These are phyloP conservation scores for Claviceps lovelessii DNA, from an alignment of 2,329 filamentous ascomycete genomes.

Conservation along the genomic window DNA sequence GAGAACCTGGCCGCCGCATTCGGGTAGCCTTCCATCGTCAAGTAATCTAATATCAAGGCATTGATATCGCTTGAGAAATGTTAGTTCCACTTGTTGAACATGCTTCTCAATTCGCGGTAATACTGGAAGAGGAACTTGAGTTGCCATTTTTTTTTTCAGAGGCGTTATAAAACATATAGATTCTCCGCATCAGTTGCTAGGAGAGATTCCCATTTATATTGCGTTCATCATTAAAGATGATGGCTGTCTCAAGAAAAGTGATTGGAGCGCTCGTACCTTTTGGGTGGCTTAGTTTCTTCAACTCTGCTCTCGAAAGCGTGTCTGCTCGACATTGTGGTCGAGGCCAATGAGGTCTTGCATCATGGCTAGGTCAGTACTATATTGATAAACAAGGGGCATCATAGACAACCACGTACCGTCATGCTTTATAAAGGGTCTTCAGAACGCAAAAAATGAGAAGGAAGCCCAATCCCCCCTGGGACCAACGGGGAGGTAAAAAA, in stretches of 20 bases:
- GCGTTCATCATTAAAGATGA: constrained; percentile 55
- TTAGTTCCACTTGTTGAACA: constrained; percentile 12
- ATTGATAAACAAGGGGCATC: no score
- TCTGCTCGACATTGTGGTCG: constrained; percentile 44
- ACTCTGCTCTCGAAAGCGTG: constrained; percentile 69
- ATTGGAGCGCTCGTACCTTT: constrained; percentile 52
- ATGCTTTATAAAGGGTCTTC: neutral
- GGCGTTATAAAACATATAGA: constrained; percentile 33
- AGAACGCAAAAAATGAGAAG: neutral
- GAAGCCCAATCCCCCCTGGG: neutral
- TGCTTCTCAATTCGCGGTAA: neutral
- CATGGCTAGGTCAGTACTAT: neutral
- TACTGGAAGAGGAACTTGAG: neutral
- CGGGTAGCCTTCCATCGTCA: constrained; percentile 90
- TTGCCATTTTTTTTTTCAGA: neutral
- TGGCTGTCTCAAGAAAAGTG: neutral
- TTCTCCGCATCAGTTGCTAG: constrained; percentile 87
- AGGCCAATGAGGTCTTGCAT: constrained; percentile 1
- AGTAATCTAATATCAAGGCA: constrained; percentile 85
- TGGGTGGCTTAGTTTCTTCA: constrained; percentile 72
- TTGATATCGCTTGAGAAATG: constrained; percentile 67
- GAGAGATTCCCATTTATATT: constrained; percentile 99
- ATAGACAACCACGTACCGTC: neutral
- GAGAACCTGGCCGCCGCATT: constrained; percentile 88
- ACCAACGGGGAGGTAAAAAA: neutral